These are phyloP conservation scores for Saprolegnia diclina DNA, from an alignment of 352 stramenopile species.

Conservation along the genomic window DNA sequence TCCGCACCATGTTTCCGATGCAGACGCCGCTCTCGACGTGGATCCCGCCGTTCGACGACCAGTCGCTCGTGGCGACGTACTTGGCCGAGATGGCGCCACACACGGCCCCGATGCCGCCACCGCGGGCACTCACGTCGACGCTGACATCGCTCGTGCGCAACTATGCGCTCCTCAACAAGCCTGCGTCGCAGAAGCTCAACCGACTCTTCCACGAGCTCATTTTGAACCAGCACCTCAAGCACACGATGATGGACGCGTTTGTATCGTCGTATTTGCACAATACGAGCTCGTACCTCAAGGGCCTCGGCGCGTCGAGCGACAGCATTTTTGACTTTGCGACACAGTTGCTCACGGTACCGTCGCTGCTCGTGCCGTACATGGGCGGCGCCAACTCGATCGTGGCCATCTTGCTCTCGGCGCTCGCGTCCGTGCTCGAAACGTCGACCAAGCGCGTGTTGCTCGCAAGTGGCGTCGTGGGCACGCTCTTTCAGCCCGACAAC, in stretches of 20 bases:
- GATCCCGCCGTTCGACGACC: neutral
- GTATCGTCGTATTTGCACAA: constrained; percentile 60
- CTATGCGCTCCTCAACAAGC: constrained; percentile 20
- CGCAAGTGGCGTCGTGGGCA: neutral
- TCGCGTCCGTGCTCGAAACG: constrained; percentile 58
- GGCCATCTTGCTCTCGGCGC: constrained; percentile 47
- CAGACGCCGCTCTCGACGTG: neutral
- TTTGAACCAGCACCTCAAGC: constrained; percentile 51
- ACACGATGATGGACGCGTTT: constrained; percentile 70
- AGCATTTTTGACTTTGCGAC: constrained; percentile 86
- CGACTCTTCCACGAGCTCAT: constrained; percentile 75
- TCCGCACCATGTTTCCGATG: neutral
- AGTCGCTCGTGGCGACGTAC: constrained; percentile 3
- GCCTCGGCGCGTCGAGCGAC: constrained; percentile 73
- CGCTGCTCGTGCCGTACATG: constrained; percentile 67
- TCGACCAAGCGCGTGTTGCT: constrained; percentile 34
- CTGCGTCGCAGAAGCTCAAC: constrained; percentile 37
- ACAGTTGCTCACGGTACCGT: constrained; percentile 78
- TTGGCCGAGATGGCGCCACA: neutral
- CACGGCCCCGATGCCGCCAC: neutral
- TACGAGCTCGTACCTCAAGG: constrained; percentile 70
- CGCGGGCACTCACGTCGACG: neutral
- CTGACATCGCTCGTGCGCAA: constrained; percentile 20
- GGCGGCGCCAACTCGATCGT: constrained; percentile 46
- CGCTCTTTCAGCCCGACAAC: constrained; percentile 62